Percentiles rank a stretch among this genome's conserved stretches.
Conservation (phyloP, 345 rosid species). For the Carallia brachiata region DNA sequence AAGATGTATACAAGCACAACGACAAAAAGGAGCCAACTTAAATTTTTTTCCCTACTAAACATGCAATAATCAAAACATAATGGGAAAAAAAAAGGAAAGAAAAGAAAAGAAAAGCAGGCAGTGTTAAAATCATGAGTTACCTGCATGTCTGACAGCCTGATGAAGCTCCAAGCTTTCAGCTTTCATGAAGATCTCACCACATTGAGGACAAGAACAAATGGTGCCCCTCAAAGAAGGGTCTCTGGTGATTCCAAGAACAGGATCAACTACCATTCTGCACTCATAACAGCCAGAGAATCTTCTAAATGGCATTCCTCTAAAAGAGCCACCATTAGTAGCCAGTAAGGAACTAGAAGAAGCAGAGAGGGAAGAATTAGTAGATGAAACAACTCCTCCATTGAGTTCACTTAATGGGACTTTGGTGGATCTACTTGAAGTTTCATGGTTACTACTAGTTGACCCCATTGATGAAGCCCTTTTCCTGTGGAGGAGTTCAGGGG, state of each 20-base stretch:
- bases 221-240: constrained; percentile 54
- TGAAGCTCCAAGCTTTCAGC: constrained; percentile 69
- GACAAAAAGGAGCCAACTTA: too few species aligned
- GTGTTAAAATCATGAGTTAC: constrained; percentile 22
- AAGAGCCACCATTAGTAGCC: constrained; percentile 24
- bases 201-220: constrained; percentile 61
- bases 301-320: constrained; percentile 62
- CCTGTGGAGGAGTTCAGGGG: constrained; percentile 43
- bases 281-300: constrained; percentile 77
- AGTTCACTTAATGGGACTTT: constrained; percentile 46
- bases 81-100: background rate
- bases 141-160: constrained; percentile 71
- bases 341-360: constrained; percentile 36
- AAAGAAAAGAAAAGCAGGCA: background rate
- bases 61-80: too few species aligned
- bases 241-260: constrained; percentile 52
- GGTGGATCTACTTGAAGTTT: constrained; percentile 51
- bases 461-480: constrained; percentile 36
- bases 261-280: constrained; percentile 79
- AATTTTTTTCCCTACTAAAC: too few species aligned
- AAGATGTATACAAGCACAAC: background rate
- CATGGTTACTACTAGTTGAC: constrained; percentile 16
- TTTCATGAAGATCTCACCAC: constrained; percentile 69
- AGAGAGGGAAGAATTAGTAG: constrained; percentile 45
- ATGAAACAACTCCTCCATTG: constrained; percentile 34